Evolutionary conservation across 176 grass and related monocot genomes (phyloP).

Genomic region (Phyllostachys edulis): DNA sequence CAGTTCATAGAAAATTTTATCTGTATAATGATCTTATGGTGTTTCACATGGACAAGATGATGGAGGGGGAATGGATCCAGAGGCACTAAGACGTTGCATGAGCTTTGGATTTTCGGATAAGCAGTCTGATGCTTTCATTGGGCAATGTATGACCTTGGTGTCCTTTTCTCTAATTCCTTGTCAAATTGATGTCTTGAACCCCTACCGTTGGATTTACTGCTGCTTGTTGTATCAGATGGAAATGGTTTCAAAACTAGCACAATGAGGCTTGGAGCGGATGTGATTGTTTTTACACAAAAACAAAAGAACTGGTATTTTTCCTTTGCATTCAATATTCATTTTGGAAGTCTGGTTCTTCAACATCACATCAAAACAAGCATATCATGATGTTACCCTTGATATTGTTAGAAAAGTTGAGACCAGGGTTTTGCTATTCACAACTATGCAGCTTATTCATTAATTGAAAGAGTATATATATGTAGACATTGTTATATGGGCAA

Average conservation of each 20-base stretch:
- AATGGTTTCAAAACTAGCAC: slow-evolving; percentile 99
- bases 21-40: slow-evolving; percentile 21
- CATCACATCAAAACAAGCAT: slow-evolving; percentile 23
- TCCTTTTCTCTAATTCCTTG: slow-evolving; percentile 31
- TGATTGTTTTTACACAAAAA: slow-evolving; percentile 82
- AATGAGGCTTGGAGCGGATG: slow-evolving; percentile 97
- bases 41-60: slow-evolving; percentile 62
- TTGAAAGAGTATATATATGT: too few relatives aligned
- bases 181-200: slow-evolving; percentile 27
- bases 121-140: slow-evolving; percentile 81
- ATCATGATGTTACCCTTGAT: slow-evolving; percentile 12
- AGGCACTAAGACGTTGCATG: slow-evolving; percentile 75
- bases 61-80: slow-evolving; percentile 96
- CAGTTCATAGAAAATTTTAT: slow-evolving; percentile 12
- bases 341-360: slow-evolving; percentile 19
- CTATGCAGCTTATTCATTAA: too few relatives aligned
- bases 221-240: slow-evolving; percentile 69
- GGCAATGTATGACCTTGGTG: slow-evolving; percentile 72
- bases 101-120: slow-evolving; percentile 99
- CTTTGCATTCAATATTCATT: background rate
- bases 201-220: slow-evolving; percentile 33
- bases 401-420: background rate
- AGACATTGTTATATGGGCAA: too few relatives aligned
- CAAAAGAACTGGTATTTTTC: slow-evolving; percentile 56
- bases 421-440: too few relatives aligned